Evolutionary conservation across 1,284 basidiomycete species (phyloP).

Genomic region (Tremellales sp.): DNA sequence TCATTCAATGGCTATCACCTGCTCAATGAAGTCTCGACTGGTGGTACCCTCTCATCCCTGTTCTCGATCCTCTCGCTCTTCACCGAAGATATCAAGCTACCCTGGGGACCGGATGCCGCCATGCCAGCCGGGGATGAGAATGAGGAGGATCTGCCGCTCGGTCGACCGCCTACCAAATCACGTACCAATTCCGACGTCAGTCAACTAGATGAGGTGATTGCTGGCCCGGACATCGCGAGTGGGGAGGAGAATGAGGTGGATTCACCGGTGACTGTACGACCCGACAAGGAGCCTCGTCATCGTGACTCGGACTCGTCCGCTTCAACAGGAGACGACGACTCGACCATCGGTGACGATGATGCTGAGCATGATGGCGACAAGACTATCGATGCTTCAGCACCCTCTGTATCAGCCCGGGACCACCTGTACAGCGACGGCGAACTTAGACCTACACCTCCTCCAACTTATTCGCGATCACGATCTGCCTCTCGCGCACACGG

Average conservation of each 20-base stretch:
- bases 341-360: background rate
- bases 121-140: background rate
- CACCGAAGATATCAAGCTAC: constrained; percentile 93
- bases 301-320: background rate
- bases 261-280: background rate
- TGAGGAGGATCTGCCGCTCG: background rate
- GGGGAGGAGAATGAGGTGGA: background rate
- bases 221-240: background rate
- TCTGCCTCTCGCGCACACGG: background rate
- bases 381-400: background rate
- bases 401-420: background rate
- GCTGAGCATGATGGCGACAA: background rate
- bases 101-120: constrained; percentile 54
- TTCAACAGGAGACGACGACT: background rate
- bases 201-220: constrained; percentile 29
- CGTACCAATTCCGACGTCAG: constrained; percentile 47
- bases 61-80: constrained; percentile 95
- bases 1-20: constrained; percentile 85
- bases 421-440: background rate
- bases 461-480: background rate
- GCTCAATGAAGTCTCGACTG: constrained; percentile 89
- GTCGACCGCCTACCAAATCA: constrained; percentile 15
- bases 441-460: background rate
- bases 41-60: constrained; percentile 88
- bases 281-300: background rate